phyloP scores from a whole-genome alignment of 805 yeast genomes.

The Metschnikowia koreensis region DNA sequence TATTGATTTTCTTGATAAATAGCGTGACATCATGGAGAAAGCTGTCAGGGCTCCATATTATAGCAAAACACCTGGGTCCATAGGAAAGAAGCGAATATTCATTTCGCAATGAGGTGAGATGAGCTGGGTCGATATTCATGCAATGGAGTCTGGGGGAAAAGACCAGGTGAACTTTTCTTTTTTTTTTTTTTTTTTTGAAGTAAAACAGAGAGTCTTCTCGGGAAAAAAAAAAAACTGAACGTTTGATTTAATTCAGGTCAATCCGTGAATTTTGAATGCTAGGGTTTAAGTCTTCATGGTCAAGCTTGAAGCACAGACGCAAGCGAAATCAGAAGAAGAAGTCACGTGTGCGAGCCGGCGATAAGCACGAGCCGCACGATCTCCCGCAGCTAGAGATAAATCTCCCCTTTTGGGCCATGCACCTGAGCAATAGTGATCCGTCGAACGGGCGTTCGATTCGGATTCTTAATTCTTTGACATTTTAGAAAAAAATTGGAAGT shows the following conservation, averaged over 20 bases:
- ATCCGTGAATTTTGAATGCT: background rate
- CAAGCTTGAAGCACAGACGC: background rate
- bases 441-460: too few relatives aligned
- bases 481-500: background rate
- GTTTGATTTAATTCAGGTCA: background rate
- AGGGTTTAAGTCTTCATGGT: background rate
- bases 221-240: too few relatives aligned
- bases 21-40: background rate
- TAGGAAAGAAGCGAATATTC: slow-evolving; percentile 10
- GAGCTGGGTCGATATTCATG: slow-evolving; percentile 3
- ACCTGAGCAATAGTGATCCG: background rate
- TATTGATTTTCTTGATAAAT: slow-evolving; percentile 4
- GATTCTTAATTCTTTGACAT: background rate
- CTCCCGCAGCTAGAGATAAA: slow-evolving; percentile 1
- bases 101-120: slow-evolving; percentile 5
- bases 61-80: slow-evolving; percentile 11
- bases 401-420: background rate
- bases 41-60: slow-evolving; percentile 2
- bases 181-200: background rate
- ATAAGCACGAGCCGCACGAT: background rate
- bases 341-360: slow-evolving; percentile 1
- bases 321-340: background rate
- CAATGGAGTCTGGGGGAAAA: background rate
- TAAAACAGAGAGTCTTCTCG: too few relatives aligned
- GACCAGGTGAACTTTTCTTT: too few relatives aligned